Evolutionary conservation across 2,329 filamentous ascomycete genomes (phyloP), one percentile per base, ranked within the genome.

Genomic region (Parastagonospora avenae): DNA sequence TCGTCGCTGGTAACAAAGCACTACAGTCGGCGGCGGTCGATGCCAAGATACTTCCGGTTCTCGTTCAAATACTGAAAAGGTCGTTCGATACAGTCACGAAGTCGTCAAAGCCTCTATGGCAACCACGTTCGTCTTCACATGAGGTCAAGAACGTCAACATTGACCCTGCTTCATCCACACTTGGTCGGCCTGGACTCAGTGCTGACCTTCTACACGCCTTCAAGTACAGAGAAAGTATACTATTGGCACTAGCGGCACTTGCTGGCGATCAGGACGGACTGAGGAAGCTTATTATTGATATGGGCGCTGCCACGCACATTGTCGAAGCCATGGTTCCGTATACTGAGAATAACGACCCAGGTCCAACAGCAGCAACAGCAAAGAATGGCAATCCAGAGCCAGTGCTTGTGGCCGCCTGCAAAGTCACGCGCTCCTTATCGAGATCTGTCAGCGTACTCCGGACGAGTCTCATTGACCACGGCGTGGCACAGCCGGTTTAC

Each of bases 401-500:
- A 3, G 92, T 96, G 16, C 80, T 97, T 16, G 82, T 95, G 47
- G 92, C 92, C 15, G 93, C 91, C 1, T 97, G 92, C 68, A 87
- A 90, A 66, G 86, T 90, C 24, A 84, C 92, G 27, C 84, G 90
- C 55, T 90, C 92, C 70, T 79, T 97, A 41, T 91, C 91, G 2
- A 85, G 94, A 36, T 96, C 92, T 1, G 88, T 96, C 16, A 90
- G 85, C 68, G 87, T 93, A 37, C 77, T 97, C 14, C 81, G 94
- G 42, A 97, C 94, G 2, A 89, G 88, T 43, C 77, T 99, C 40
- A 90, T 96, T 50, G 94, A 99, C 73, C 86, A 91, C 52, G 89
- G 87, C 5, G 87, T 96, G 43, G 88, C 89, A 2, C 82, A 85
- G 59, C 92, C 92, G 3, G 77, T 96, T 7, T 88, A 92, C 60